phyloP scores from a whole-genome alignment of 2,329 filamentous ascomycete species.

The Lasiodiplodia theobromae region DNA sequence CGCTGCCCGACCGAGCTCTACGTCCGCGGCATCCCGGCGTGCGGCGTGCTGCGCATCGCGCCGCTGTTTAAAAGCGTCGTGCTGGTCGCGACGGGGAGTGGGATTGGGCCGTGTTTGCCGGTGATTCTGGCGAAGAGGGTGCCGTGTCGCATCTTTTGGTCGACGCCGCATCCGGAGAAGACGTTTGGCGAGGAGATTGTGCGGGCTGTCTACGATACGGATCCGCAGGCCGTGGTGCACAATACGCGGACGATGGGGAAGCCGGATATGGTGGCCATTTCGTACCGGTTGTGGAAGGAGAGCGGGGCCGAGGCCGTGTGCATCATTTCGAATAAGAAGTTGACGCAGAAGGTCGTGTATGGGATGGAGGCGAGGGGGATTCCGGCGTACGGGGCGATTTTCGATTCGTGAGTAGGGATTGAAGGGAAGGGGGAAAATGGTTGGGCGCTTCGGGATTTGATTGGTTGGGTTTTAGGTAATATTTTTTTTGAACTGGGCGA shows the following conservation, averaged over 20 bases:
- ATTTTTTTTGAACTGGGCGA: no score
- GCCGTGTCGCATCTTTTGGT: constrained; percentile 72
- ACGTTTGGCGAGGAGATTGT: constrained; percentile 70
- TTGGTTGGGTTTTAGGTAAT: no score
- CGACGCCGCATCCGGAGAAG: constrained; percentile 64
- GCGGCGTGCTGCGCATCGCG: constrained; percentile 43
- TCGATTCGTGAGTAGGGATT: constrained; percentile 62
- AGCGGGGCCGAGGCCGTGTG: constrained; percentile 71
- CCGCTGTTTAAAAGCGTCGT: constrained; percentile 41
- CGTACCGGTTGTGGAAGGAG: constrained; percentile 58
- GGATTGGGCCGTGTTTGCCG: constrained; percentile 49
- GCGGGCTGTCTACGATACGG: constrained; percentile 61
- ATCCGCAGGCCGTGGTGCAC: constrained; percentile 71
- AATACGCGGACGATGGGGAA: constrained; percentile 66
- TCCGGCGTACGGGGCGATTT: constrained; percentile 76
- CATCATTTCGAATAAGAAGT: constrained; percentile 72
- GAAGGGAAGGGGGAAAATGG: no score
- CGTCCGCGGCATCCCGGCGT: constrained; percentile 39
- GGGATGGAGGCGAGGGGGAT: constrained; percentile 71
- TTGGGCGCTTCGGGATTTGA: no score
- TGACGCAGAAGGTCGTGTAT: constrained; percentile 74
- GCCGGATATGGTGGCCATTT: constrained; percentile 65
- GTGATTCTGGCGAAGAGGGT: constrained; percentile 58
- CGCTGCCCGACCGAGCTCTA: constrained; percentile 42
- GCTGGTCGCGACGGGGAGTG: constrained; percentile 45